Evolutionary conservation across 108 stramenopile genomes (phyloP).

Genomic region (Fistulifera solaris): DNA sequence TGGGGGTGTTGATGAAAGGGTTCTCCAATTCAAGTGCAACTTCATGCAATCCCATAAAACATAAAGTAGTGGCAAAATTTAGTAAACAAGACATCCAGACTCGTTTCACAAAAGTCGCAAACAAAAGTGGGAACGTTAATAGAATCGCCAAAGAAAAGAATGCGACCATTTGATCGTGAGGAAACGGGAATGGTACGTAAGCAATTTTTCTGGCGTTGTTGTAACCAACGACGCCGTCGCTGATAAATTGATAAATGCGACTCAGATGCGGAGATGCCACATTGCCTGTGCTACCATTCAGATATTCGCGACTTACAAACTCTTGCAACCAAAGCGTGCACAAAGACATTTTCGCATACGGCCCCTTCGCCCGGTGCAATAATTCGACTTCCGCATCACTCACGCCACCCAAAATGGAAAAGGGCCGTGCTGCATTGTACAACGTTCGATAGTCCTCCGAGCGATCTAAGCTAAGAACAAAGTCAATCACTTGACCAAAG

Average conservation of each 20-base stretch:
- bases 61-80: constrained; percentile 35
- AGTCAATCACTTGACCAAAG: constrained; percentile 18
- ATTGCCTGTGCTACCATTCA: constrained; percentile 44
- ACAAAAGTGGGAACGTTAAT: constrained; percentile 43
- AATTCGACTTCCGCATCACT: constrained; percentile 39
- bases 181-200: constrained; percentile 69
- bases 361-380: constrained; percentile 44
- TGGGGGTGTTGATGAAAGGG: constrained; percentile 52
- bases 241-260: constrained; percentile 41
- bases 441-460: constrained; percentile 34
- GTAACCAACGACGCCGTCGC: constrained; percentile 48
- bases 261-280: constrained; percentile 42
- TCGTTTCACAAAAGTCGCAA: constrained; percentile 28
- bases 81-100: constrained; percentile 27
- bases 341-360: constrained; percentile 50
- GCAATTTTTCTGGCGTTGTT: constrained; percentile 66
- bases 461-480: constrained; percentile 39
- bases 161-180: constrained; percentile 42
- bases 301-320: constrained; percentile 50
- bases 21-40: constrained; percentile 31
- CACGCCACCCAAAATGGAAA: constrained; percentile 57
- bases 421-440: constrained; percentile 66
- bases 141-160: constrained; percentile 20
- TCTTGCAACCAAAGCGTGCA: constrained; percentile 56
- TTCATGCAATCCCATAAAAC: constrained; percentile 27